These are phyloP conservation scores for Ustilago shanxiensis DNA, from an alignment of 1,284 basidiomycete species.

Conservation along the genomic window DNA sequence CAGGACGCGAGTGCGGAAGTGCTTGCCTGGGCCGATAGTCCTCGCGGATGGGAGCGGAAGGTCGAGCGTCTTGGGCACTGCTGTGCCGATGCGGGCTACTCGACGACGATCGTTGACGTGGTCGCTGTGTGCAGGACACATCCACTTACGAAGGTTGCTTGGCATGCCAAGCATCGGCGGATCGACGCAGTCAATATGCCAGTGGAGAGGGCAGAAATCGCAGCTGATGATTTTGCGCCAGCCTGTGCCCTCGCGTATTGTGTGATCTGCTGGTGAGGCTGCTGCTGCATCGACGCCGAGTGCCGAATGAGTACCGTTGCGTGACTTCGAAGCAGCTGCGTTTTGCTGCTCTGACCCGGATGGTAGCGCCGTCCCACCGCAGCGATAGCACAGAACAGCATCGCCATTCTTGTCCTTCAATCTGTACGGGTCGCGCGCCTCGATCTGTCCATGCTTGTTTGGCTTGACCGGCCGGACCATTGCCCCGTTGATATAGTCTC, in stretches of 20 bases:
- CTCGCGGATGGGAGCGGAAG: conserved; percentile 43
- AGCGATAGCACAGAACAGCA: conserved; percentile 87
- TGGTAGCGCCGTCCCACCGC: conserved; percentile 81
- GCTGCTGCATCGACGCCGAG: conserved; percentile 1
- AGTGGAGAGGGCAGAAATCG: conserved; percentile 93
- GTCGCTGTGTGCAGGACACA: conserved; percentile 96
- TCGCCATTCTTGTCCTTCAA: conserved; percentile 86
- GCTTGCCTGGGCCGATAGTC: conserved; percentile 76
- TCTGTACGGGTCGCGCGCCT: conserved; percentile 90
- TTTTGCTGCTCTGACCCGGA: conserved; percentile 47
- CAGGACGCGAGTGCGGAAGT: conserved; percentile 76
- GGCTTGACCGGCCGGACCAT: conserved; percentile 69
- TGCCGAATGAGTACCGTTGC: neutral
- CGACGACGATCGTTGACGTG: conserved; percentile 74
- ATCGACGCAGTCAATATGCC: conserved; percentile 96
- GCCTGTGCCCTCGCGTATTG: conserved; percentile 40
- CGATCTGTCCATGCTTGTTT: conserved; percentile 84
- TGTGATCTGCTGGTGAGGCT: conserved; percentile 25
- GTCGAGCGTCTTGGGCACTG: conserved; percentile 45
- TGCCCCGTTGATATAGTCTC: conserved; percentile 77
- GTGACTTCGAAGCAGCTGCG: neutral
- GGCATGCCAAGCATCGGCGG: conserved; percentile 91
- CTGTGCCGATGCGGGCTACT: conserved; percentile 48
- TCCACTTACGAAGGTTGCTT: conserved; percentile 90
- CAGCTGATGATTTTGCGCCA: conserved; percentile 83